Evolutionary conservation across 345 rosid species (phyloP).

Genomic region (Lepidium sativum): DNA sequence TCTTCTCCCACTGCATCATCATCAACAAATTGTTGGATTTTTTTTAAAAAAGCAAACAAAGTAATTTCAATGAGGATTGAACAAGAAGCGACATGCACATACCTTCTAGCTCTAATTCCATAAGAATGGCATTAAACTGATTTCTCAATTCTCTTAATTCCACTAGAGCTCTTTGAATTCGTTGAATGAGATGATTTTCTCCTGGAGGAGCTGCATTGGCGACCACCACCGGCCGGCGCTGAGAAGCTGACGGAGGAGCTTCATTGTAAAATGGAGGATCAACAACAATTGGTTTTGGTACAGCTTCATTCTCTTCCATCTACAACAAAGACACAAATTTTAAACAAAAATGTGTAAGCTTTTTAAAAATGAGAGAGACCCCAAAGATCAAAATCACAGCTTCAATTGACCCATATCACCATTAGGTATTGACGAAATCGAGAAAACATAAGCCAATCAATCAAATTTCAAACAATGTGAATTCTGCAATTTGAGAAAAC

Average conservation of each 20-base stretch:
- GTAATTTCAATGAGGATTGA: background rate
- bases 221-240: background rate
- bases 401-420: background rate
- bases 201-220: background rate
- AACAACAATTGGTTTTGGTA: conserved; percentile 25
- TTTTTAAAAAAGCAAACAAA: background rate
- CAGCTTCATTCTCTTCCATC: conserved; percentile 25
- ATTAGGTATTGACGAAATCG: background rate
- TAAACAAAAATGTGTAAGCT: background rate
- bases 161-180: conserved; percentile 26
- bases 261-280: conserved; percentile 22
- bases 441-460: background rate
- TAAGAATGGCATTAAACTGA: conserved; percentile 25
- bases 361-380: background rate
- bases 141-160: conserved; percentile 20
- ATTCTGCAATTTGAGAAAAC: background rate
- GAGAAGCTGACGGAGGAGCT: conserved; percentile 7
- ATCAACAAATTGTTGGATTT: no score
- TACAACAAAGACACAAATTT: background rate
- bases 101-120: conserved; percentile 17
- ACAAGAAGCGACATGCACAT: background rate
- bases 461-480: background rate
- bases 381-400: background rate
- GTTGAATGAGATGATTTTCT: conserved; percentile 14
- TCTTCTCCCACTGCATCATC: conserved; percentile 22